Percentiles rank a stretch among this genome's conserved stretches.
phyloP scores from a whole-genome alignment of 2,329 filamentous ascomycete species.

The Hymenoscyphus salicellus region DNA sequence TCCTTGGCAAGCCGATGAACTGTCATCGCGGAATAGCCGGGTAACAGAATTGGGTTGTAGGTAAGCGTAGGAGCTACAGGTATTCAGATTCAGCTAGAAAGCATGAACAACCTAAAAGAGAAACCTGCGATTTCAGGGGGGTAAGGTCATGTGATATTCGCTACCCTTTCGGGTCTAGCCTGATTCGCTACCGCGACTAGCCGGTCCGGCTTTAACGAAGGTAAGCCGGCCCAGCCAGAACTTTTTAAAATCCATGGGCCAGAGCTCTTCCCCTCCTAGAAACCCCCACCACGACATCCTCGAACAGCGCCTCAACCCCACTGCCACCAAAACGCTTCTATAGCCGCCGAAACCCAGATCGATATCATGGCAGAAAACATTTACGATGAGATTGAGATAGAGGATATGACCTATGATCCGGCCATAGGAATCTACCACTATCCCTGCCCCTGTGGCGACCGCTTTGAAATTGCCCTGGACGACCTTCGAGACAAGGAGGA shows the following conservation, averaged over 20 bases:
- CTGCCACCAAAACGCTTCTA: neutral
- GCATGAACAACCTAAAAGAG: too few species aligned
- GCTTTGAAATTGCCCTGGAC: conserved; percentile 83
- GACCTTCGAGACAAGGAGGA: conserved; percentile 87
- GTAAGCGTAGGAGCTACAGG: too few species aligned
- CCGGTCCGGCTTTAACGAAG: too few species aligned
- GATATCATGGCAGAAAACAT: conserved; percentile 60
- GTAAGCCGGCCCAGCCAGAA: too few species aligned
- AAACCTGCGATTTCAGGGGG: too few species aligned
- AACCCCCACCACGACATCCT: neutral
- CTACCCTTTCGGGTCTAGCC: too few species aligned
- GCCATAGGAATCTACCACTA: conserved; percentile 87
- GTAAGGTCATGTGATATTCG: too few species aligned
- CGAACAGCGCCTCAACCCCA: neutral
- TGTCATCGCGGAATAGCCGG: too few species aligned
- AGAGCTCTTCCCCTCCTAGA: neutral
- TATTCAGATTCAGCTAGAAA: too few species aligned
- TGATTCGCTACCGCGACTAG: too few species aligned
- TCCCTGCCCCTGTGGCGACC: conserved; percentile 94
- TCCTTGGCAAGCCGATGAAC: too few species aligned
- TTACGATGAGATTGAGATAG: conserved; percentile 98
- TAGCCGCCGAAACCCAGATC: neutral
- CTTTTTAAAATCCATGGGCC: neutral
- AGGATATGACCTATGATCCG: conserved; percentile 92
- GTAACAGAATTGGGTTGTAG: too few species aligned